phyloP scores from a whole-genome alignment of 257 asterid species.

The Solanum virginianum region DNA sequence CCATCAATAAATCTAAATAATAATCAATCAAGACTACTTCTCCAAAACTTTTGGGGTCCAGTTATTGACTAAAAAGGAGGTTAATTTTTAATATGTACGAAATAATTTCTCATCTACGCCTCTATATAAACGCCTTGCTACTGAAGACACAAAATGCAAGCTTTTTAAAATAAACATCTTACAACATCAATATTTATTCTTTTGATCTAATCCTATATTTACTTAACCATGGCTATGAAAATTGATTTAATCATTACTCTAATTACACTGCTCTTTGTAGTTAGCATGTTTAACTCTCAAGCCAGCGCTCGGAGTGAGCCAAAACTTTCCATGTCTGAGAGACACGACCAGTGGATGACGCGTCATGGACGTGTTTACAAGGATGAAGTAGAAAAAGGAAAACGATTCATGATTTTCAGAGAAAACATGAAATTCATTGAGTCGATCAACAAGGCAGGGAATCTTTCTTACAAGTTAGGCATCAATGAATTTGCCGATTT shows the following conservation, averaged over 20 bases:
- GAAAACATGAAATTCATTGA: constrained; percentile 21
- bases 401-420: constrained; percentile 22
- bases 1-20: not conserved
- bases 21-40: not conserved
- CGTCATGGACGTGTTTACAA: constrained; percentile 14
- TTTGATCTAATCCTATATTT: not conserved
- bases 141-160: not conserved
- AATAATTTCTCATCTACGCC: not conserved
- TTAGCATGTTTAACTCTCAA: not conserved
- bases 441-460: constrained; percentile 15
- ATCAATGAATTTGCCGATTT: constrained; percentile 32
- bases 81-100: not conserved
- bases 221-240: not conserved
- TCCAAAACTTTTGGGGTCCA: not conserved
- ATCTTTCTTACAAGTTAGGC: constrained; percentile 14
- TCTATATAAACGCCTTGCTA: not conserved
- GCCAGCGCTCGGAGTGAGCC: not conserved
- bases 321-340: not conserved
- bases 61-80: not conserved
- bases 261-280: not conserved
- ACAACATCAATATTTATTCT: not conserved
- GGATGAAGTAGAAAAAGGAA: constrained; percentile 14
- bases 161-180: not conserved
- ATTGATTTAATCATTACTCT: not conserved
- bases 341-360: constrained; percentile 24